Evolutionary conservation across 2,329 filamentous ascomycete species (phyloP).

Genomic region (Xylariales sp.): DNA sequence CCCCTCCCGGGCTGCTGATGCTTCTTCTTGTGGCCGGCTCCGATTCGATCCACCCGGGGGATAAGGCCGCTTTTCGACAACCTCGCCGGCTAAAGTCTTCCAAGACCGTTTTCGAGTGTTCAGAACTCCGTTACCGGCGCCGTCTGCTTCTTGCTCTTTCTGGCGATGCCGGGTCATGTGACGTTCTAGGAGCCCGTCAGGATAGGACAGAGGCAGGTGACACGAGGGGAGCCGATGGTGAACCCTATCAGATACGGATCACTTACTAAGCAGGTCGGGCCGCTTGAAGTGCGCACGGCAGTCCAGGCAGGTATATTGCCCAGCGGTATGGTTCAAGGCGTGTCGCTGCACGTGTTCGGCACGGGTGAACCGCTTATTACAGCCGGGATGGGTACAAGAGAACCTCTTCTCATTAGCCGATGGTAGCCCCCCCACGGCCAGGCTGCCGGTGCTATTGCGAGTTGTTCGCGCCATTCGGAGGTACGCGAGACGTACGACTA

Average conservation of each 20-base stretch:
- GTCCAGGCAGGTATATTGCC: slow-evolving; percentile 66
- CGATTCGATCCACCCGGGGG: not conserved
- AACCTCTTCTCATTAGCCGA: slow-evolving; percentile 33
- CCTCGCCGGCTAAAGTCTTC: slow-evolving; percentile 64
- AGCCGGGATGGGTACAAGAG: slow-evolving; percentile 58
- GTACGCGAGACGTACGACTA: not conserved
- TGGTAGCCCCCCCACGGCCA: not conserved
- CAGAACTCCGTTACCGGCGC: slow-evolving; percentile 60
- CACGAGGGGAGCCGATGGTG: not conserved
- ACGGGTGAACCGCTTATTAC: slow-evolving; percentile 65
- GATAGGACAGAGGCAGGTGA: not conserved
- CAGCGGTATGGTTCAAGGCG: slow-evolving; percentile 65
- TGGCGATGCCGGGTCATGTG: slow-evolving; percentile 67
- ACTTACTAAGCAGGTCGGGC: slow-evolving; percentile 67
- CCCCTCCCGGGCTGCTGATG: slow-evolving; percentile 24
- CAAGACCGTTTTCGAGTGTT: slow-evolving; percentile 68
- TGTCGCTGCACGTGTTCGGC: slow-evolving; percentile 70
- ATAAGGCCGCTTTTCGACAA: slow-evolving; percentile 59
- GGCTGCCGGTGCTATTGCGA: slow-evolving; percentile 8
- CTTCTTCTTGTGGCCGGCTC: not conserved
- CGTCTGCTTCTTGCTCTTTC: slow-evolving; percentile 66
- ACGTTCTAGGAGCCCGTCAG: slow-evolving; percentile 56
- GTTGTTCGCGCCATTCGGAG: slow-evolving; percentile 19
- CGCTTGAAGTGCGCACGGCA: slow-evolving; percentile 72
- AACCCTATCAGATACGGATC: not conserved